Base-by-base conservation (phyloP, 2,329 filamentous ascomycete genomes). In the Pseudocercospora pini-densiflorae region DNA sequence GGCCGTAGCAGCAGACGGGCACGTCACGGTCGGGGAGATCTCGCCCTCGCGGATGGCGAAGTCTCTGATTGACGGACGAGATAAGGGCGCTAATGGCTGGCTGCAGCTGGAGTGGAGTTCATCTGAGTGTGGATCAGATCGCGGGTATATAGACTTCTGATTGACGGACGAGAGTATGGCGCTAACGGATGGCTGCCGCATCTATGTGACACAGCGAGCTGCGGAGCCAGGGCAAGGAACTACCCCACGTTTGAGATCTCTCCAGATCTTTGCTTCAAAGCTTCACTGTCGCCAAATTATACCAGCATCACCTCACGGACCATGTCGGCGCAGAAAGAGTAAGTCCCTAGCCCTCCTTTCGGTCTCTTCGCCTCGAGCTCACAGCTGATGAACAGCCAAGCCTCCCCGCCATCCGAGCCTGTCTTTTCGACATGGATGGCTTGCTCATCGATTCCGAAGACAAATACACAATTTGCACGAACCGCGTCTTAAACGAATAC, bases 371-470 rank as follows among this genome's bases (percentile, higher is more conserved):
- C 40, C 60, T 23, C 33, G n/a, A 53, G 64, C 68, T 68, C 70
- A 69, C 66, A 61, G 63, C 67, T 66, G 61, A 68, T 71, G 61
- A 65, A 66, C 27, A 45, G 64, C 67, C 65, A 53, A 69, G 61
- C 61, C 89, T 93, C 79, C 91, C 92, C 21, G 89, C 90, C 55
- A 86, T 98, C 66, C 88, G 93, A 73, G 95, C 94, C 72, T 97
- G 94, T 80, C 89, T 99, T 71, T 98, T 99, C 79, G 95, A 99
- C 84, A 97, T 98, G 94, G 95, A 99, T 80, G 95, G 95, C 67
- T 90, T 99, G 40, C 88, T 99, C 21, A 91, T 99, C 77, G 90
- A 98, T 80, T 93, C 92, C 36, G 95, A 98, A 83, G 95, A 98
- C 76, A 83, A 88, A 65, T 98, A 98, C 84, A 95, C 93, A 0